Conservation (phyloP, 176 grass and related monocot species). For the Rhipidocladum racemiflorum region DNA sequence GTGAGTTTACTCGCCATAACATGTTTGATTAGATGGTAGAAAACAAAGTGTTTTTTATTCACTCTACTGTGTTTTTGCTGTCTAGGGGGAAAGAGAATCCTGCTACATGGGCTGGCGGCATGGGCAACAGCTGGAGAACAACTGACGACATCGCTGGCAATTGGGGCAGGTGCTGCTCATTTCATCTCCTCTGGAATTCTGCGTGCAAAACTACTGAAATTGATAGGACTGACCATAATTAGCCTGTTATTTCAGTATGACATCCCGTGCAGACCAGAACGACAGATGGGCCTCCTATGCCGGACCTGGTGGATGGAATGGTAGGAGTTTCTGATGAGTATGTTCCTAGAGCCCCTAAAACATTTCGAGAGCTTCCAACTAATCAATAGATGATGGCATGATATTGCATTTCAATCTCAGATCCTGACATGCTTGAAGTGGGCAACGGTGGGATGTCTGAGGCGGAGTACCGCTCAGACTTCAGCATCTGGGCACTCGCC, state of each 20-base stretch:
- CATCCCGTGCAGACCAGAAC: conserved; percentile 84
- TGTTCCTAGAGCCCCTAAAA: not conserved
- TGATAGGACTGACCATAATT: conserved; percentile 19
- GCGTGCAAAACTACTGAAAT: not conserved
- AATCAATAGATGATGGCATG: not conserved
- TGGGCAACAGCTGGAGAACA: conserved; percentile 98
- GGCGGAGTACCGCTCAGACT: conserved; percentile 88
- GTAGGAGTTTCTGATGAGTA: conserved; percentile 39
- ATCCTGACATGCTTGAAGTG: conserved; percentile 96
- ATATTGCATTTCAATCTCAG: conserved; percentile 28
- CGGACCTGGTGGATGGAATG: conserved; percentile 87
- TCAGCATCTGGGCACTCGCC: conserved; percentile 92
- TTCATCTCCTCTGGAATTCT: not conserved
- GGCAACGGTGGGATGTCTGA: conserved; percentile 88
- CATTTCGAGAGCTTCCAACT: not conserved
- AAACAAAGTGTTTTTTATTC: not conserved
- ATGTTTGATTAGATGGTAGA: not conserved
- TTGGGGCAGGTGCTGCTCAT: conserved; percentile 65
- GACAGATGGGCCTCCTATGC: conserved; percentile 89
- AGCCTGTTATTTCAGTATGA: conserved; percentile 60
- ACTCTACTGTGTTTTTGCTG: not conserved
- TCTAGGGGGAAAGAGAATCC: conserved; percentile 72
- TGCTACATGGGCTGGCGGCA: conserved; percentile 73
- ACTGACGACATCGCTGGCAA: conserved; percentile 82
- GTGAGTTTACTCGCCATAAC: conserved; percentile 35